A percentile compares a stretch with the other conserved stretches of the same genome.
These are phyloP conservation scores for Pythium phragmiticola DNA, from an alignment of 352 stramenopile genomes.

Conservation along the genomic window DNA sequence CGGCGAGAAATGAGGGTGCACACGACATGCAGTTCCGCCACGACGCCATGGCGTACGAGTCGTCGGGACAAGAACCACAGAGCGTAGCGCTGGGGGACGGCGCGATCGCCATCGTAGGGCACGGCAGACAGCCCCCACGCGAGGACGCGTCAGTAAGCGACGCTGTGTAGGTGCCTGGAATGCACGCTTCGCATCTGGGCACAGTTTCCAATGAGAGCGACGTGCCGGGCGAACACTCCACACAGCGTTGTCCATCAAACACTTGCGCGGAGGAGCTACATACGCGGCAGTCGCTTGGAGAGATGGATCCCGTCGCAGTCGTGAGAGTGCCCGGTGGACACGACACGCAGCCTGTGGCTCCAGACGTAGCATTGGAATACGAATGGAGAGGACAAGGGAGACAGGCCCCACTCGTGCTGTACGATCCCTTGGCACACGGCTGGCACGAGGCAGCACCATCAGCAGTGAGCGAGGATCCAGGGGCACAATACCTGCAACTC, in stretches of 20 bases:
- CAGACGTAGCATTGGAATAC: slow-evolving; percentile 28
- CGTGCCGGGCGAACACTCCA: slow-evolving; percentile 5
- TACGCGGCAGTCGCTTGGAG: slow-evolving; percentile 30
- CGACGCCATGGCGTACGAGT: slow-evolving; percentile 44
- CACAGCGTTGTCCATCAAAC: slow-evolving; percentile 34
- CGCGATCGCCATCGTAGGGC: slow-evolving; percentile 43
- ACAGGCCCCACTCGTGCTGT: slow-evolving; percentile 37
- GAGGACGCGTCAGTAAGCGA: neutral
- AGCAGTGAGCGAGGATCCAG: neutral
- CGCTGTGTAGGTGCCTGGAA: slow-evolving; percentile 41
- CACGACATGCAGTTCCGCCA: slow-evolving; percentile 65
- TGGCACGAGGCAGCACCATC: slow-evolving; percentile 24
- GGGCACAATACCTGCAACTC: slow-evolving; percentile 7
- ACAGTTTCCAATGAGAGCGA: neutral
- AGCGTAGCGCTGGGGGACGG: slow-evolving; percentile 22
- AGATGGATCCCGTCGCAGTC: slow-evolving; percentile 24
- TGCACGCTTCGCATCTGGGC: slow-evolving; percentile 28
- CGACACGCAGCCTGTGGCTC: slow-evolving; percentile 1
- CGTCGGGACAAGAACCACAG: slow-evolving; percentile 38
- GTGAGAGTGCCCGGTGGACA: slow-evolving; percentile 35
- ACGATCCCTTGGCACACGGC: slow-evolving; percentile 40
- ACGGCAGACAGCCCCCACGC: slow-evolving; percentile 37
- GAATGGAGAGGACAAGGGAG: slow-evolving; percentile 41
- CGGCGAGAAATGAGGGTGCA: slow-evolving; percentile 23
- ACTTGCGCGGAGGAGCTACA: slow-evolving; percentile 33